Percentiles rank a stretch among this genome's conserved stretches.
Evolutionary conservation across 805 yeast genomes (phyloP).

Genomic region (Blastobotrys robertii): DNA sequence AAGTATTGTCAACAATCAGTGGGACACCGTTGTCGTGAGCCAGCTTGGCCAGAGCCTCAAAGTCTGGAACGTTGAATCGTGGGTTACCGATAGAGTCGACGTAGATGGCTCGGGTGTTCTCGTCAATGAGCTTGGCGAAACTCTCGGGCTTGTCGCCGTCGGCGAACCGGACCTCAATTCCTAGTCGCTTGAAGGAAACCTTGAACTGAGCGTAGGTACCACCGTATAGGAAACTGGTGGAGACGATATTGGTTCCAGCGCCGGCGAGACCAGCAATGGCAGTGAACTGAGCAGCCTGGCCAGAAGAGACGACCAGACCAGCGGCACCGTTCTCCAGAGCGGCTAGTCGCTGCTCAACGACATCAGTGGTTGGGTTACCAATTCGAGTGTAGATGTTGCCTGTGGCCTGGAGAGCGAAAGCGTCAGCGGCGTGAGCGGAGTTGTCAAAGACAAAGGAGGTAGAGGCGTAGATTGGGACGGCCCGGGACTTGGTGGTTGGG

Average conservation of each 20-base stretch:
- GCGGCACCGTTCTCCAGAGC: slow-evolving; percentile 89
- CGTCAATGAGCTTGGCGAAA: slow-evolving; percentile 66
- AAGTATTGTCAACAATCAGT: slow-evolving; percentile 89
- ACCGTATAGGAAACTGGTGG: slow-evolving; percentile 83
- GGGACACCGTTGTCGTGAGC: slow-evolving; percentile 87
- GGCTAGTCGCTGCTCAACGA: slow-evolving; percentile 84
- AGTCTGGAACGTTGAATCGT: slow-evolving; percentile 84
- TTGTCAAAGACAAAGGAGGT: slow-evolving; percentile 81
- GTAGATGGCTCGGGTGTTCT: slow-evolving; percentile 80
- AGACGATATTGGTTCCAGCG: slow-evolving; percentile 80
- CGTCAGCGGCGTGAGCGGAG: slow-evolving; percentile 85
- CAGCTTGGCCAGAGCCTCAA: slow-evolving; percentile 59
- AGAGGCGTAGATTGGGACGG: slow-evolving; percentile 89
- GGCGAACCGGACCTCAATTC: slow-evolving; percentile 79
- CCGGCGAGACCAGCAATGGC: slow-evolving; percentile 80
- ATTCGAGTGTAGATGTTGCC: slow-evolving; percentile 87
- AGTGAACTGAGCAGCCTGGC: slow-evolving; percentile 89
- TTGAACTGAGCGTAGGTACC: slow-evolving; percentile 96
- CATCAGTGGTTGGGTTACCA: slow-evolving; percentile 87
- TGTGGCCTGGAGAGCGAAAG: slow-evolving; percentile 73
- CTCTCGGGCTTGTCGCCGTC: slow-evolving; percentile 67
- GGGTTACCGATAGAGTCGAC: slow-evolving; percentile 92
- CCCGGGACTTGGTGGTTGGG: slow-evolving; percentile 60
- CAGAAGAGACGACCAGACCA: slow-evolving; percentile 86
- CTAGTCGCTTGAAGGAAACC: slow-evolving; percentile 81